Evolutionary conservation across 2,329 filamentous ascomycete genomes (phyloP), one percentile per base, ranked within the genome.

Genomic region (Ceratocystis variospora): DNA sequence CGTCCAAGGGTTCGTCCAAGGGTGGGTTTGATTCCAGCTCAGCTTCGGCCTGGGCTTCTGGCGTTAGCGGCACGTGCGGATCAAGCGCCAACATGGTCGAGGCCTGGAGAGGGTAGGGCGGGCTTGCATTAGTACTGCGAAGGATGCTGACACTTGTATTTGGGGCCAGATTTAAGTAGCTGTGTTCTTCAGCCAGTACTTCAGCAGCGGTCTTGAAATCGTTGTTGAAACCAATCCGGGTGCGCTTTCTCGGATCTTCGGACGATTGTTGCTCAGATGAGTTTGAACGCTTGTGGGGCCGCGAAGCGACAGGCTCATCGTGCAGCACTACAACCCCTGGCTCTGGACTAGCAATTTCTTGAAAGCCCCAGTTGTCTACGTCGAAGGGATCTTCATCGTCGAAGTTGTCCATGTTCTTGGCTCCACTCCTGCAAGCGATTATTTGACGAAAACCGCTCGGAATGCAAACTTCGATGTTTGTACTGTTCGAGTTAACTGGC

Each of bases 401-500:
- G 8, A 1, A 8, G 55, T 1, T n/a, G 28, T 25, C 28, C 55
- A 59, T 59, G 5, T 31, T 37, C 17, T 7, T 25, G 25, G 25
- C 6, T 17, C 31, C 25, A n/a, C 10, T 15, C 3, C n/a, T 37
- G 28, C 15, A 8, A 37, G 15, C 1, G 10, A 1, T 3, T 37
- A 10, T 10, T 3, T 5, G 15, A 59, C 55, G 12, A 19, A 17
- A 6, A 1, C 22, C 2, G 12, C 28, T 59, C n/a, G 55, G 28
- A n/a, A 59, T 59, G 15, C 28, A 59, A 59, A 59, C 55, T 59
- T 59, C 55, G 19, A 59, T 59, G 17, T 31, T 59, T 37, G 55
- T 59, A 7, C 2, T 37, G 55, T 10, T 37, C 17, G 55, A 33
- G 25, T 59, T 17, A 8, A 59, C 25, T n/a, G 22, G 28, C 10